A percentile compares a stretch with the other conserved stretches of the same genome.
Conservation (phyloP, 768 basidiomycete genomes). For the Suillus sp. region DNA sequence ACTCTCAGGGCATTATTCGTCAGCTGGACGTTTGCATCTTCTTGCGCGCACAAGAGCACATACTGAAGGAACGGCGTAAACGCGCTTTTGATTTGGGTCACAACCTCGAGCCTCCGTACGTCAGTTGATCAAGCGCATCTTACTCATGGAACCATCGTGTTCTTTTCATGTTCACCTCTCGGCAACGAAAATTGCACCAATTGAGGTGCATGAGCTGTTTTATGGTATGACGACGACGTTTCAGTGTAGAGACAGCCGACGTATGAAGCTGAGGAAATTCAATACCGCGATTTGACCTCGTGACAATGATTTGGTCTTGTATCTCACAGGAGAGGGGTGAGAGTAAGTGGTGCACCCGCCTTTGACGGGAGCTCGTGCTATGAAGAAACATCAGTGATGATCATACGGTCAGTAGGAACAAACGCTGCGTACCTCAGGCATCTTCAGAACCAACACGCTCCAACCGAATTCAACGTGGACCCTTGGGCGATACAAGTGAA, state of each 20-base stretch:
- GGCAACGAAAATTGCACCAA: too few species aligned
- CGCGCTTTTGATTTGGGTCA: conserved; percentile 67
- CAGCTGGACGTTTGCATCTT: conserved; percentile 79
- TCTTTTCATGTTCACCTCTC: background rate
- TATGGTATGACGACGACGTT: background rate
- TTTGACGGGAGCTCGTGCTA: background rate
- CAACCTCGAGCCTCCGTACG: conserved; percentile 46
- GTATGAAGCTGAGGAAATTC: background rate
- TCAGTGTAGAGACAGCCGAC: background rate
- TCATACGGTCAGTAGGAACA: background rate
- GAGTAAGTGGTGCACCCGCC: background rate
- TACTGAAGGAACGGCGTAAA: conserved; percentile 73
- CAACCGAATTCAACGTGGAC: background rate
- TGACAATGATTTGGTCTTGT: too few species aligned
- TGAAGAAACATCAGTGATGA: background rate
- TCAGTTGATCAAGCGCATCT: conserved; percentile 19
- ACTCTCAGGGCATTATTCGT: conserved; percentile 62
- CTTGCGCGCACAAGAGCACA: conserved; percentile 78
- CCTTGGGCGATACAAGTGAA: background rate
- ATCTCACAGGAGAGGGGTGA: background rate
- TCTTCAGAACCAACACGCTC: background rate
- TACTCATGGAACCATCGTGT: conserved; percentile 8
- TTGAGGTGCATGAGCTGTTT: background rate
- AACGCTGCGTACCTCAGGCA: background rate
- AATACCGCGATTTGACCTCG: background rate